Percentiles rank a stretch among this genome's conserved stretches.
phyloP scores from a whole-genome alignment of 1,139 yeast genomes.

The Pichia sp. region DNA sequence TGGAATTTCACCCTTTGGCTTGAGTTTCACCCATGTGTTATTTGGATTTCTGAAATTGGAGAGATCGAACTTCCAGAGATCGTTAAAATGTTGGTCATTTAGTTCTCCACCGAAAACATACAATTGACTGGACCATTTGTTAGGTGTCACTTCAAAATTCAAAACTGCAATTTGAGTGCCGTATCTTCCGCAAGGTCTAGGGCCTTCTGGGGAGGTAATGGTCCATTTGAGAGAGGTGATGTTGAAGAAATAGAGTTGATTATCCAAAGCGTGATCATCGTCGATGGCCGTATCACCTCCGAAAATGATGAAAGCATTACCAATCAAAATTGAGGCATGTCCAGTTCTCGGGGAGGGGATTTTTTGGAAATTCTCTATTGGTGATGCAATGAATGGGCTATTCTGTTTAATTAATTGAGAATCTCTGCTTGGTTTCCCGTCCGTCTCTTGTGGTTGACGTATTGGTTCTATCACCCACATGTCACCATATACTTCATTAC shows the following conservation, averaged over 20 bases:
- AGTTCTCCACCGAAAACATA: conserved; percentile 94
- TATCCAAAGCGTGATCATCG: conserved; percentile 59
- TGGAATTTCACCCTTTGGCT: conserved; percentile 50
- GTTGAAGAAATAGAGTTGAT: conserved; percentile 81
- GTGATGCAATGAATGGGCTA: conserved; percentile 45
- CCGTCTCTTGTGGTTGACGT: conserved; percentile 26
- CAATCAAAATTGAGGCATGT: conserved; percentile 86
- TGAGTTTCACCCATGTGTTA: conserved; percentile 76
- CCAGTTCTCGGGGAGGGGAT: conserved; percentile 97
- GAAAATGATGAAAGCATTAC: conserved; percentile 90
- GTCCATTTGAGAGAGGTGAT: conserved; percentile 90
- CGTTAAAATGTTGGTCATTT: conserved; percentile 82
- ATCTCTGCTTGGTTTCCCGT: too few species aligned
- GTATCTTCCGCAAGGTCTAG: conserved; percentile 85
- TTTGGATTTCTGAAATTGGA: conserved; percentile 80
- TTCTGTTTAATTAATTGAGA: too few species aligned
- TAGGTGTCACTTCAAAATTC: conserved; percentile 25
- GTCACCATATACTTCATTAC: conserved; percentile 89
- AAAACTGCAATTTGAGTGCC: conserved; percentile 67
- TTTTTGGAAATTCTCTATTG: conserved; percentile 59
- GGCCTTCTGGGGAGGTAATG: conserved; percentile 73
- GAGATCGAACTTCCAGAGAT: conserved; percentile 78
- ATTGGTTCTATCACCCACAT: conserved; percentile 71
- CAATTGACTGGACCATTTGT: conserved; percentile 32
- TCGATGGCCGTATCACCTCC: conserved; percentile 96